A percentile compares a stretch with the other conserved stretches of the same genome.
phyloP scores from a whole-genome alignment of 805 yeast genomes.

The Yarrowia sp. region DNA sequence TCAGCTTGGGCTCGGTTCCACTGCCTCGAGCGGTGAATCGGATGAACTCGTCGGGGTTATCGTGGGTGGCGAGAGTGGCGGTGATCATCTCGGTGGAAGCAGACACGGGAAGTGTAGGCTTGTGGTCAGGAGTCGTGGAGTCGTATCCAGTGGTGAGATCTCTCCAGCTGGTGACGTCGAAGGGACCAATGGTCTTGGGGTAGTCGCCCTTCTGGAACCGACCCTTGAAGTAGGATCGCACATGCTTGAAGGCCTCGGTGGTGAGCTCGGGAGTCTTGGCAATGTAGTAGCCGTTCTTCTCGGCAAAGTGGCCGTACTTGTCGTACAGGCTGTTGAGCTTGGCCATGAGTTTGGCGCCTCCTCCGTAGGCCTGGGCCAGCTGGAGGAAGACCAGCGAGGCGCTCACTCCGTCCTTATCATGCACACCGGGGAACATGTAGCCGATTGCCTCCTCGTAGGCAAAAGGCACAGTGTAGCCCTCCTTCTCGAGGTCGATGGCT shows the following conservation, averaged over 20 bases:
- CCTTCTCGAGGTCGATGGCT: slow-evolving; percentile 64
- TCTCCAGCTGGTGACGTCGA: slow-evolving; percentile 64
- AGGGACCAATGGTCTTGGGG: slow-evolving; percentile 57
- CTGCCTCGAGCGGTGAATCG: slow-evolving; percentile 89
- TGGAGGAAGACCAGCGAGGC: slow-evolving; percentile 77
- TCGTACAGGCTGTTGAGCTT: slow-evolving; percentile 57
- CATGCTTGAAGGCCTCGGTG: slow-evolving; percentile 52
- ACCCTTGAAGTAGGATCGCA: slow-evolving; percentile 42
- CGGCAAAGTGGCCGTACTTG: slow-evolving; percentile 77
- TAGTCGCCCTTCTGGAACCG: slow-evolving; percentile 32
- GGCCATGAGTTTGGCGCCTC: slow-evolving; percentile 45
- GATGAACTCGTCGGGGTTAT: slow-evolving; percentile 43
- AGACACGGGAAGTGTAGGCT: slow-evolving; percentile 70
- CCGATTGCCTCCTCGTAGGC: slow-evolving; percentile 97
- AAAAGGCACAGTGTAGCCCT: slow-evolving; percentile 75
- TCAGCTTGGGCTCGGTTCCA: slow-evolving; percentile 94
- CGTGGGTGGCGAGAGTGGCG: slow-evolving; percentile 43
- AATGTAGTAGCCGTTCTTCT: slow-evolving; percentile 81
- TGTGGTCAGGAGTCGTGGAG: slow-evolving; percentile 55
- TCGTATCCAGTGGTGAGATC: slow-evolving; percentile 84
- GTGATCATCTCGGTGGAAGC: slow-evolving; percentile 85
- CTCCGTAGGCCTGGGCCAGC: slow-evolving; percentile 44
- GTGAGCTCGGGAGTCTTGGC: slow-evolving; percentile 56
- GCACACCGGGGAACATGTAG: slow-evolving; percentile 78
- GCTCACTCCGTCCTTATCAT: slow-evolving; percentile 90